These are phyloP conservation scores for Sarocladium strictum DNA, from an alignment of 2,329 filamentous ascomycete species.

Conservation along the genomic window DNA sequence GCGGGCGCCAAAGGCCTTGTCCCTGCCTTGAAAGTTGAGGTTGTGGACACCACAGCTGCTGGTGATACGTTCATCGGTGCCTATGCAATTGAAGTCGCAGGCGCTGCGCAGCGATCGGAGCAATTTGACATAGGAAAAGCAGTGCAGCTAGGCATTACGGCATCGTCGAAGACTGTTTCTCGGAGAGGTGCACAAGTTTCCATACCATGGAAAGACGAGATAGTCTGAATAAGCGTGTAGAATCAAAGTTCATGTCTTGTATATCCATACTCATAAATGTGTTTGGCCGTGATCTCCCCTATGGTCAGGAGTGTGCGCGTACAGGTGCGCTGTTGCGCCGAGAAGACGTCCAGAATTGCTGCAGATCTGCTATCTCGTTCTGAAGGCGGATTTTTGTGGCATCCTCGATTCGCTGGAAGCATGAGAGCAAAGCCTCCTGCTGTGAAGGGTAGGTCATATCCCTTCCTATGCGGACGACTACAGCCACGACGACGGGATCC, in stretches of 20 bases:
- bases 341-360: conserved; percentile 7
- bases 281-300: too few relatives aligned
- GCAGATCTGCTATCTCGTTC: conserved; percentile 11
- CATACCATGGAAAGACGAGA: conserved; percentile 10
- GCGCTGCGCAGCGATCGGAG: neutral
- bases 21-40: conserved; percentile 37
- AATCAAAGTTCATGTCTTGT: too few relatives aligned
- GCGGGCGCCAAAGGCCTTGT: conserved; percentile 35
- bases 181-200: conserved; percentile 36
- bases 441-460: conserved; percentile 22
- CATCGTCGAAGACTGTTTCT: conserved; percentile 20
- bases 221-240: too few relatives aligned
- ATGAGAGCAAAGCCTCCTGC: conserved; percentile 17
- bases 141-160: conserved; percentile 3
- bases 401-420: conserved; percentile 13
- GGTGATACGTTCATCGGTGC: conserved; percentile 71
- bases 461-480: conserved; percentile 19
- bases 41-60: conserved; percentile 69
- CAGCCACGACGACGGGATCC: conserved; percentile 24
- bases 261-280: too few relatives aligned
- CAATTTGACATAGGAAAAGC: conserved; percentile 8
- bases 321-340: neutral
- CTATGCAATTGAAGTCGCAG: conserved; percentile 46
- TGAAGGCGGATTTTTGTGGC: conserved; percentile 15
- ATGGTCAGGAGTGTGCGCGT: neutral